A percentile compares a stretch with the other conserved stretches of the same genome.
Evolutionary conservation across 495 filamentous ascomycete genomes (phyloP).

Genomic region (Penicillium paradoxum): DNA sequence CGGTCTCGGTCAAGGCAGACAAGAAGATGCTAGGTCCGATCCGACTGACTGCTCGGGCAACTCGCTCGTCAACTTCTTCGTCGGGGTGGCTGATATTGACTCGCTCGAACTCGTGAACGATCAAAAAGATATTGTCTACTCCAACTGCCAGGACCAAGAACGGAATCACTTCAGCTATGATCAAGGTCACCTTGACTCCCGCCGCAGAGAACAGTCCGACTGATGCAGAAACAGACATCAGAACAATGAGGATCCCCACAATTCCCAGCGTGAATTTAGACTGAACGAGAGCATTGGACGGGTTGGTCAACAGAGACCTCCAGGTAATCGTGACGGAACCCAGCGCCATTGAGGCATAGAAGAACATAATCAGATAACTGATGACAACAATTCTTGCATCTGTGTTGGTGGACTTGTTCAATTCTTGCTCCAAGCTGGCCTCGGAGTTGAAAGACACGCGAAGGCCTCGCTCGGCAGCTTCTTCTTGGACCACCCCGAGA

Average conservation of each 20-base stretch:
- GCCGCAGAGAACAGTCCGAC: constrained; percentile 87
- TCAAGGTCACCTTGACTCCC: constrained; percentile 88
- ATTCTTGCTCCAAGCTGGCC: constrained; percentile 84
- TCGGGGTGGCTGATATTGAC: constrained; percentile 87
- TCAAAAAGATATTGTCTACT: constrained; percentile 98
- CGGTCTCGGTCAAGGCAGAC: constrained; percentile 86
- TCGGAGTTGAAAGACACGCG: constrained; percentile 92
- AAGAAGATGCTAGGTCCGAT: constrained; percentile 98
- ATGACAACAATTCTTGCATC: constrained; percentile 96
- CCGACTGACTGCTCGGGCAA: constrained; percentile 78
- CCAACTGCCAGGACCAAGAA: constrained; percentile 95
- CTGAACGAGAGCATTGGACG: constrained; percentile 78
- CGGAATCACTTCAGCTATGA: constrained; percentile 97
- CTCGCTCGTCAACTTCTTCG: constrained; percentile 73
- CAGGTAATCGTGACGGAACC: constrained; percentile 79
- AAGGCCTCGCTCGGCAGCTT: constrained; percentile 72
- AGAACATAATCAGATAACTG: constrained; percentile 97
- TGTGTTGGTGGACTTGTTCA: constrained; percentile 94
- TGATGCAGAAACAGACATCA: constrained; percentile 95
- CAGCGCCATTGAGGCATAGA: constrained; percentile 88
- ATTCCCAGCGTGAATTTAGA: constrained; percentile 94
- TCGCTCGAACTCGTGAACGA: constrained; percentile 96
- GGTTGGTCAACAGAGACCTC: constrained; percentile 69
- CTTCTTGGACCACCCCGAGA: constrained; percentile 68
- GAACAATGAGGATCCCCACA: constrained; percentile 85